Evolutionary conservation across 2,329 filamentous ascomycete genomes (phyloP).

Genomic region (Aspergillus sp.): DNA sequence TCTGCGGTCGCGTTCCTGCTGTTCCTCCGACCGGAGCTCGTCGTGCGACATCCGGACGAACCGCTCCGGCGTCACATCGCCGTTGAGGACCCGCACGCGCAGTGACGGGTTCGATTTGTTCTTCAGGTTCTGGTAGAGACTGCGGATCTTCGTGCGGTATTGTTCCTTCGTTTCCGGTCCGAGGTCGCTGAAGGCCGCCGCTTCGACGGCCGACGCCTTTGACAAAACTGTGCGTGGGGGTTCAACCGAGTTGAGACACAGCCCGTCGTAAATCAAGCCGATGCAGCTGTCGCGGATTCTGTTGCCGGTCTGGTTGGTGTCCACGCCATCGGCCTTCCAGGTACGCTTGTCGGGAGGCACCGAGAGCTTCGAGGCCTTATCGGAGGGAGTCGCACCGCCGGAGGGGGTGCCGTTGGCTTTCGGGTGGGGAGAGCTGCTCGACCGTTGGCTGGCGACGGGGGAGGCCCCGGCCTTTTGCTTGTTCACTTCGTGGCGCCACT

Average conservation of each 20-base stretch:
- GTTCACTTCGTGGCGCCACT: conserved; percentile 54
- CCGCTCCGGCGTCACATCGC: conserved; percentile 68
- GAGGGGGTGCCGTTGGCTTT: conserved; percentile 57
- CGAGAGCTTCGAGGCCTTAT: conserved; percentile 56
- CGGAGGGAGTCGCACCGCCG: conserved; percentile 46
- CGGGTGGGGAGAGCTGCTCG: conserved; percentile 46
- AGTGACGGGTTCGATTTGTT: conserved; percentile 82
- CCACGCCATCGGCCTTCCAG: conserved; percentile 77
- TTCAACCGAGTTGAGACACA: conserved; percentile 68
- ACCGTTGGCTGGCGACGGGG: conserved; percentile 41
- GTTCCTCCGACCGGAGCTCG: conserved; percentile 85
- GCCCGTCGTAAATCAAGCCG: conserved; percentile 89
- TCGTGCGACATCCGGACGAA: conserved; percentile 89
- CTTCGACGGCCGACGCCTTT: conserved; percentile 71
- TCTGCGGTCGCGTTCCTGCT: conserved; percentile 72
- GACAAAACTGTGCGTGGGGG: conserved; percentile 67
- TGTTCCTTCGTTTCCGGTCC: conserved; percentile 69
- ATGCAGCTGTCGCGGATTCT: conserved; percentile 79
- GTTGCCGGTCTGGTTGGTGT: conserved; percentile 73
- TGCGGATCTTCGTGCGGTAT: conserved; percentile 88
- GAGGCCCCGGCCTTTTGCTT: conserved; percentile 50
- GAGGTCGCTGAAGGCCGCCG: conserved; percentile 70
- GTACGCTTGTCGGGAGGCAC: conserved; percentile 74
- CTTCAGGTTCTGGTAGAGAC: conserved; percentile 92
- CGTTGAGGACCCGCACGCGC: conserved; percentile 72